phyloP scores from a whole-genome alignment of 2,329 filamentous ascomycete genomes.

The Trichoderma atroviride region DNA sequence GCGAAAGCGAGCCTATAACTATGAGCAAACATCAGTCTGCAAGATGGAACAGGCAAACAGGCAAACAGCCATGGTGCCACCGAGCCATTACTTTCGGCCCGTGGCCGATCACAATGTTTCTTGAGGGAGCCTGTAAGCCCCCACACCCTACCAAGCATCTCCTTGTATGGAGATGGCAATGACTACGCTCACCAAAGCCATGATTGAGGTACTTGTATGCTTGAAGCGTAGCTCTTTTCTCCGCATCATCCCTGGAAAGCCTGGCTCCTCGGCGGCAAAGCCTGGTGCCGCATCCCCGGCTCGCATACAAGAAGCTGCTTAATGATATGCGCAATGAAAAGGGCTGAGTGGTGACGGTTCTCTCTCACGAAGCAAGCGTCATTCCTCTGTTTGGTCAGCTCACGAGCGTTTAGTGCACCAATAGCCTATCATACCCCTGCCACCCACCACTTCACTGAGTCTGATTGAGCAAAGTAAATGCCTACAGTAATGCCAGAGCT shows the following conservation, averaged over 20 bases:
- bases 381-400: slow-evolving; percentile 19
- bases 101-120: slow-evolving; percentile 21
- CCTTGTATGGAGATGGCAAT: not conserved
- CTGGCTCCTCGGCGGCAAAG: not conserved
- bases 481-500: not conserved
- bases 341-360: not conserved
- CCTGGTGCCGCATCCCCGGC: slow-evolving; percentile 2
- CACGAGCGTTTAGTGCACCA: not conserved
- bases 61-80: not conserved
- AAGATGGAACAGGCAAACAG: not conserved
- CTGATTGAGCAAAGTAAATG: not conserved
- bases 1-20: not conserved
- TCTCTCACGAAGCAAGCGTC: not conserved
- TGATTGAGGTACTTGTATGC: too few species aligned
- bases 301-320: not conserved
- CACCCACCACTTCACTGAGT: not conserved
- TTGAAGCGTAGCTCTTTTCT: slow-evolving; percentile 2
- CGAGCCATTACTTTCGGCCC: slow-evolving; percentile 2
- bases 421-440: slow-evolving; percentile 5
- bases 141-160: not conserved
- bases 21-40: not conserved
- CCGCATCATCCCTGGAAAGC: not conserved
- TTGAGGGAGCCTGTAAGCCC: not conserved
- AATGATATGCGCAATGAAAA: not conserved
- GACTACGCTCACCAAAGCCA: not conserved